Conservation (phyloP, 192 early-diverging fungal species). For the Coemansia sp. region DNA sequence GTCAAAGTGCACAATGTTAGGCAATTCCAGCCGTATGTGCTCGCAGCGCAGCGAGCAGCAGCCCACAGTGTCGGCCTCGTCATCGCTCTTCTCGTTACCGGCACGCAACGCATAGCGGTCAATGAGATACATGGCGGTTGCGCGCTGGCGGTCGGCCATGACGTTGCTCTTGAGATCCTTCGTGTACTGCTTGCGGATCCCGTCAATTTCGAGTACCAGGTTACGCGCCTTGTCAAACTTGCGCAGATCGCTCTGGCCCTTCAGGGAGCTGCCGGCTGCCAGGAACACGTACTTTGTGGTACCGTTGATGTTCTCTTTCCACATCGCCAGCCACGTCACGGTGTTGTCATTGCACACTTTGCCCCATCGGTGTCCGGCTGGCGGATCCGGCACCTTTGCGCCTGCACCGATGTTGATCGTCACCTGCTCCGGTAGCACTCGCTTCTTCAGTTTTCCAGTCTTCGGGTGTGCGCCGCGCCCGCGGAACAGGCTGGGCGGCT, state of each 20-base stretch:
- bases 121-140: conserved; percentile 94
- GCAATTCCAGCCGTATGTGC: conserved; percentile 81
- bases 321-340: conserved; percentile 95
- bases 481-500: conserved; percentile 94
- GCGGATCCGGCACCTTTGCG: conserved; percentile 77
- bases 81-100: conserved; percentile 96
- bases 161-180: conserved; percentile 75
- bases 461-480: conserved; percentile 97
- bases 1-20: conserved; percentile 87
- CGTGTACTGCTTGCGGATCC: conserved; percentile 79
- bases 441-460: conserved; percentile 84
- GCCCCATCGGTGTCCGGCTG: conserved; percentile 88
- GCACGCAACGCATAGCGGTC: conserved; percentile 93
- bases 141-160: conserved; percentile 84
- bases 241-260: conserved; percentile 91
- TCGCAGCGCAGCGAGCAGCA: conserved; percentile 96
- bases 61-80: conserved; percentile 98
- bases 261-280: conserved; percentile 88
- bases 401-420: conserved; percentile 87
- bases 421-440: conserved; percentile 91
- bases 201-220: conserved; percentile 65
- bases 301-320: conserved; percentile 98
- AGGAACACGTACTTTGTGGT: conserved; percentile 94
- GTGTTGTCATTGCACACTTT: conserved; percentile 84
- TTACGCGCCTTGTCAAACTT: conserved; percentile 96